Conservation (phyloP, 208 protist genomes). For the Leishmania guyanensis region DNA sequence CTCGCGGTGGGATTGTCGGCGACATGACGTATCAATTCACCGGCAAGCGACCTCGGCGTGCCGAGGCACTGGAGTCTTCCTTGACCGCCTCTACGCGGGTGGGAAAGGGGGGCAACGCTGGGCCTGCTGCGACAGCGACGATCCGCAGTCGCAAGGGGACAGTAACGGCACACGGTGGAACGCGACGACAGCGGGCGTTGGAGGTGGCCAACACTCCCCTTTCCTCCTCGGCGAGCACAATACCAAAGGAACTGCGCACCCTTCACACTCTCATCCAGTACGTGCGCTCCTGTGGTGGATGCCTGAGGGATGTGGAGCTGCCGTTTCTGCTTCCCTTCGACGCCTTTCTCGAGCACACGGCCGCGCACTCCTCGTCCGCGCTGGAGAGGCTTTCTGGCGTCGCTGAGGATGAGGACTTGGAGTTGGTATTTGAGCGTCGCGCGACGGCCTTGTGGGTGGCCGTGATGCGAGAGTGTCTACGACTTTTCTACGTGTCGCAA, state of each 20-base stretch:
- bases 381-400: background rate
- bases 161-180: background rate
- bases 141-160: background rate
- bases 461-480: conserved; percentile 80
- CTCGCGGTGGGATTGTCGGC: conserved; percentile 59
- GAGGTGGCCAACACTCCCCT: background rate
- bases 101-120: background rate
- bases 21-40: conserved; percentile 71
- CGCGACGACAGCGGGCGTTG: background rate
- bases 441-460: conserved; percentile 70
- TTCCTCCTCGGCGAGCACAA: background rate
- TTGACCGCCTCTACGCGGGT: background rate
- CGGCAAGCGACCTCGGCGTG: conserved; percentile 51
- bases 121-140: background rate
- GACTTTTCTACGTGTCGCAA: conserved; percentile 74
- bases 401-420: conserved; percentile 12
- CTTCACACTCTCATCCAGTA: conserved; percentile 71
- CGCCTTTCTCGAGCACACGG: conserved; percentile 57
- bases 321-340: conserved; percentile 83
- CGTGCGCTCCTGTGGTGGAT: conserved; percentile 76
- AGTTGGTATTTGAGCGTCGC: conserved; percentile 40
- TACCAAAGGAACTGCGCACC: conserved; percentile 30
- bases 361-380: conserved; percentile 9
- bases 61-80: conserved; percentile 12
- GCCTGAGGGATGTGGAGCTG: conserved; percentile 69